These are phyloP conservation scores for Vicia sativa DNA, from an alignment of 306 rosid genomes.

Conservation along the genomic window DNA sequence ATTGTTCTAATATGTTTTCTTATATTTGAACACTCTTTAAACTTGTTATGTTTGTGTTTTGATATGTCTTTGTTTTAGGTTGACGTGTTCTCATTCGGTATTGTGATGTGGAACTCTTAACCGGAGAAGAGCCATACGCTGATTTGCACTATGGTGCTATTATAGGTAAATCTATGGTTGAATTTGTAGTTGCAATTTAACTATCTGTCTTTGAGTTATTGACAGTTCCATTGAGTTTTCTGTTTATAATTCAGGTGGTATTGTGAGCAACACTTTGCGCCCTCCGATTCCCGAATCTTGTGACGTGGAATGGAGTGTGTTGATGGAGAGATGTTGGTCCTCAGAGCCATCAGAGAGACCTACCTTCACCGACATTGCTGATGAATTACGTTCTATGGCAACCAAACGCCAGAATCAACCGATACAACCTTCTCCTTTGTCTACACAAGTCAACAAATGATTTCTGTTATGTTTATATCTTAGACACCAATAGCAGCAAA, in stretches of 20 bases:
- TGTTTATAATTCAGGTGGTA: slow-evolving; percentile 65
- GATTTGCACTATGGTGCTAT: slow-evolving; percentile 90
- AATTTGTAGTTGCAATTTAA: not conserved
- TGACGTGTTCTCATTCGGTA: slow-evolving; percentile 86
- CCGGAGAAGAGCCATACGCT: slow-evolving; percentile 87
- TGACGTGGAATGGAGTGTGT: slow-evolving; percentile 65
- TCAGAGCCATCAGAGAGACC: slow-evolving; percentile 82
- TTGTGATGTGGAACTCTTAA: slow-evolving; percentile 88
- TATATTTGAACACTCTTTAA: slow-evolving; percentile 10
- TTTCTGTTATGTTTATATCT: not conserved
- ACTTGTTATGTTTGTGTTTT: not conserved
- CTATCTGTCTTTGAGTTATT: slow-evolving; percentile 13
- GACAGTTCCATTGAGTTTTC: slow-evolving; percentile 19
- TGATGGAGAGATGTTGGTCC: slow-evolving; percentile 92
- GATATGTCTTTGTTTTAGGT: slow-evolving; percentile 51
- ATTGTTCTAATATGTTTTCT: not conserved
- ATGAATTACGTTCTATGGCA: slow-evolving; percentile 71
- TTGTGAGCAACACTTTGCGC: slow-evolving; percentile 87
- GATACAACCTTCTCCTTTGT: slow-evolving; percentile 43
- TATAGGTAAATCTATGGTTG: slow-evolving; percentile 57
- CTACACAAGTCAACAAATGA: slow-evolving; percentile 45
- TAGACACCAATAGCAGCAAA: not conserved
- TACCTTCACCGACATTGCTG: slow-evolving; percentile 69
- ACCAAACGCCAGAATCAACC: slow-evolving; percentile 52
- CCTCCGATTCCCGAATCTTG: slow-evolving; percentile 63